These are phyloP conservation scores for Aphanomyces stellatus DNA, from an alignment of 352 stramenopile species.

Conservation along the genomic window DNA sequence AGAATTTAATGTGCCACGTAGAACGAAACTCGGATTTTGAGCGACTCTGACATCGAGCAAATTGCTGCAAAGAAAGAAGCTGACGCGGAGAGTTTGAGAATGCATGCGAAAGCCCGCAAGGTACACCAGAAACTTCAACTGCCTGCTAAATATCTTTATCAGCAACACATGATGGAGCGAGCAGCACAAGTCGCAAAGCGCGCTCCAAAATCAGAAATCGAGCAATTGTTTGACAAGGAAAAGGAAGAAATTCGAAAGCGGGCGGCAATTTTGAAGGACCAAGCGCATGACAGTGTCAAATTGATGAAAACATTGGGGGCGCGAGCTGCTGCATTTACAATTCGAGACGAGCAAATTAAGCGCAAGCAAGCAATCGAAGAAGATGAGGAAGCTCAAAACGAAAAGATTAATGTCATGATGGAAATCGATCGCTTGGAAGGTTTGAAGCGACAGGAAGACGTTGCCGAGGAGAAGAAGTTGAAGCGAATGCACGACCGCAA, in stretches of 20 bases:
- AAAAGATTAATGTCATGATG: slow-evolving; percentile 92
- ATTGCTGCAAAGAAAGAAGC: slow-evolving; percentile 47
- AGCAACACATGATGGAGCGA: slow-evolving; percentile 69
- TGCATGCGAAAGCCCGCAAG: slow-evolving; percentile 57
- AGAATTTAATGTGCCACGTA: slow-evolving; percentile 57
- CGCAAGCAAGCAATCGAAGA: slow-evolving; percentile 55
- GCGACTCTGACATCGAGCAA: slow-evolving; percentile 36
- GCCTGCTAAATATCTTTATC: background rate
- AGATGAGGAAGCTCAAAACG: slow-evolving; percentile 84
- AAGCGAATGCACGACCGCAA: slow-evolving; percentile 74
- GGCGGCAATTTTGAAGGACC: slow-evolving; percentile 52
- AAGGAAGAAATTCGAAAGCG: slow-evolving; percentile 49
- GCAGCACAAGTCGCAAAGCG: slow-evolving; percentile 49
- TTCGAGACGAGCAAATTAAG: slow-evolving; percentile 88
- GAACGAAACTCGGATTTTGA: slow-evolving; percentile 58
- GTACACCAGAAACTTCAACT: background rate
- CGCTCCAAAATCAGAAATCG: slow-evolving; percentile 67
- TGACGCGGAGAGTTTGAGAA: slow-evolving; percentile 41
- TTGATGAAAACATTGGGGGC: slow-evolving; percentile 89
- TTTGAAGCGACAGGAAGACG: slow-evolving; percentile 81
- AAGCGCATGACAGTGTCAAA: slow-evolving; percentile 89
- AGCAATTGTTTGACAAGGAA: slow-evolving; percentile 62
- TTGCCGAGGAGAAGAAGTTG: slow-evolving; percentile 84
- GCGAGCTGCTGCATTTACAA: slow-evolving; percentile 88
- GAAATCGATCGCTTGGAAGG: slow-evolving; percentile 90